These are phyloP conservation scores for Kuraishia capsulata DNA, from an alignment of 805 yeast genomes.

Conservation along the genomic window DNA sequence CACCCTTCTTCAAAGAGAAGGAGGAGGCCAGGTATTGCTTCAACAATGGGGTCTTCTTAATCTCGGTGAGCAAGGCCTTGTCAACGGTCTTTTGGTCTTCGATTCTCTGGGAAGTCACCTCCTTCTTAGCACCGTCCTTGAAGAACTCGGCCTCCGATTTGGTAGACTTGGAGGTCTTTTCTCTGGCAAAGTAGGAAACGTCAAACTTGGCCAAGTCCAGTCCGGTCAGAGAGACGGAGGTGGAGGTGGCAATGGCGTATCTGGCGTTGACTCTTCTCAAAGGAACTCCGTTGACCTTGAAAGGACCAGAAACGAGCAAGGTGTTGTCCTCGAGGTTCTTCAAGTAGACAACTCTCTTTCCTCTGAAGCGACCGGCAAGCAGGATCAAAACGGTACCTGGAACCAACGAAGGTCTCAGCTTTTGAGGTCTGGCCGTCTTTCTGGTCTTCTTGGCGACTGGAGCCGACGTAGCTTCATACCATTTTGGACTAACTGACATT, in stretches of 20 bases:
- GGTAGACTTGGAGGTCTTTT: slow-evolving; percentile 72
- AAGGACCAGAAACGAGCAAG: slow-evolving; percentile 94
- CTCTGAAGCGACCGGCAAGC: slow-evolving; percentile 99
- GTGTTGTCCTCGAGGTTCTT: slow-evolving; percentile 98
- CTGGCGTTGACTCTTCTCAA: slow-evolving; percentile 98
- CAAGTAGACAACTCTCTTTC: slow-evolving; percentile 98
- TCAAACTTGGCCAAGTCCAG: slow-evolving; percentile 87
- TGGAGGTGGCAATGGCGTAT: slow-evolving; percentile 98
- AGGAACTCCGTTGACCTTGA: slow-evolving; percentile 99
- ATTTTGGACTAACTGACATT: slow-evolving; percentile 42
- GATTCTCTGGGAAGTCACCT: slow-evolving; percentile 86
- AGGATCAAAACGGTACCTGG: slow-evolving; percentile 98
- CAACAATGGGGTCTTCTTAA: slow-evolving; percentile 95
- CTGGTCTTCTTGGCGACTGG: slow-evolving; percentile 84
- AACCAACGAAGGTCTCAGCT: slow-evolving; percentile 89
- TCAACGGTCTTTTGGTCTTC: slow-evolving; percentile 96
- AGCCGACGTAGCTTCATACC: slow-evolving; percentile 91
- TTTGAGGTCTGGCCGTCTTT: slow-evolving; percentile 89
- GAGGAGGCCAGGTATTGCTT: slow-evolving; percentile 93
- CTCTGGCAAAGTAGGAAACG: slow-evolving; percentile 94
- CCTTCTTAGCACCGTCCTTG: slow-evolving; percentile 72
- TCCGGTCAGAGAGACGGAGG: slow-evolving; percentile 71
- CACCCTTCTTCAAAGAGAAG: slow-evolving; percentile 97
- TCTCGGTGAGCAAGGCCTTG: slow-evolving; percentile 83
- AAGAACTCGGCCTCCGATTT: slow-evolving; percentile 92